Evolutionary conservation across 2,329 filamentous ascomycete genomes (phyloP), one percentile per base, ranked within the genome.

Genomic region (Cercospora zeae-maydis): DNA sequence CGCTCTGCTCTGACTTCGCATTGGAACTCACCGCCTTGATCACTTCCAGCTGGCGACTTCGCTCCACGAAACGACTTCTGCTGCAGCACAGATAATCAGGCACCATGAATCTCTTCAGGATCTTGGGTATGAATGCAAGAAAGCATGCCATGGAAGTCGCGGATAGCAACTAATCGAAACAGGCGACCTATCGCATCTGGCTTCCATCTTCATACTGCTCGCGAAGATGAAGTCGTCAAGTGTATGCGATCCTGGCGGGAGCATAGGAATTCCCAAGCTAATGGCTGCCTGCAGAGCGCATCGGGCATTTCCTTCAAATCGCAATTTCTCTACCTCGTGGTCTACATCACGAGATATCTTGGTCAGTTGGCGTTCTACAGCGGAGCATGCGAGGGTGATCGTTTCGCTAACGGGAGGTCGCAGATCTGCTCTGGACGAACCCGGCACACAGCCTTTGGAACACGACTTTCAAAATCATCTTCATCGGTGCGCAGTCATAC

Each of bases 241-340:
- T 76, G 93, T 97, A 83, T 66, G 87, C 78, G 56, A 51, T 39
- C 10, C 10, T 21, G 11, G 21, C 5, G 42, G 42, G 21, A 7
- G 42, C 42, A 13, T 11, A 47, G 21, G 21, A 21, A 27, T 49
- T 14, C 2, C 10, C 21, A 7, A 49, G 42, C 58, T 30, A 30
- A 34, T 27, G 45, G 42, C 13, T 49, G 30, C 31, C 16, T 27
- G n/a, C 75, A 97, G 93, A 97, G 93, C 83, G 96, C 93, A 77
- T 89, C 93, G 45, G 95, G 95, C 72, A 93, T 99, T 78, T 99
- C 95, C 14, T 98, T 99, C 85, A 99, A 99, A 78, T 97, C 93
- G 66, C 95, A 99, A 84, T 91, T 88, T 56, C 85, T 99, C 62
- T 99, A 99, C 79, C 83, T 98, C 70, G 81, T 96, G 49, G 95